A percentile compares a stretch with the other conserved stretches of the same genome.
Conservation (phyloP, 106 monocot genomes). For the Allium cepa region DNA sequence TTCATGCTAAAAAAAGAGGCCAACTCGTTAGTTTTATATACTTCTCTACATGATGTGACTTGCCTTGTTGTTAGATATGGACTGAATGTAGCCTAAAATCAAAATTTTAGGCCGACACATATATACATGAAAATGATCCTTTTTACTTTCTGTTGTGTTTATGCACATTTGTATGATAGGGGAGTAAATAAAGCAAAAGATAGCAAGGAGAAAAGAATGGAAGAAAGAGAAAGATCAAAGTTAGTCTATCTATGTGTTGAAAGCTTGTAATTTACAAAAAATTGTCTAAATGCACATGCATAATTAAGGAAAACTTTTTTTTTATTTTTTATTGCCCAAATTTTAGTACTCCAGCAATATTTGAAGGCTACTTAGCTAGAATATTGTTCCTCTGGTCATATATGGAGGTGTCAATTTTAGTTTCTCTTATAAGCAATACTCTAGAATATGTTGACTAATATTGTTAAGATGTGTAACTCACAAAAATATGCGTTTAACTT, state of each 20-base stretch:
- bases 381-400: no score
- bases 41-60: background rate
- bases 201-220: background rate
- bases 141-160: constrained; percentile 15
- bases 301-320: no score
- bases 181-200: constrained; percentile 1
- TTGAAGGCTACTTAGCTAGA: no score
- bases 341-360: no score
- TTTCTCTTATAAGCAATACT: no score
- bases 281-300: no score
- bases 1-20: background rate
- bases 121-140: constrained; percentile 1
- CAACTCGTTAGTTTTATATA: no score
- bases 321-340: no score
- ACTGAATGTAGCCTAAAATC: background rate
- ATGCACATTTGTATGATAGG: background rate
- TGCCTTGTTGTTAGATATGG: constrained; percentile 8
- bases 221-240: background rate
- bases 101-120: constrained; percentile 3
- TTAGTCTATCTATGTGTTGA: background rate
- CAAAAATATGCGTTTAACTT: no score
- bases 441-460: no score
- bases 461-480: no score
- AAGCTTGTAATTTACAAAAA: background rate
- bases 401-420: no score